Evolutionary conservation across 2,329 filamentous ascomycete genomes (phyloP).

Genomic region (Epichloe gansuensis): DNA sequence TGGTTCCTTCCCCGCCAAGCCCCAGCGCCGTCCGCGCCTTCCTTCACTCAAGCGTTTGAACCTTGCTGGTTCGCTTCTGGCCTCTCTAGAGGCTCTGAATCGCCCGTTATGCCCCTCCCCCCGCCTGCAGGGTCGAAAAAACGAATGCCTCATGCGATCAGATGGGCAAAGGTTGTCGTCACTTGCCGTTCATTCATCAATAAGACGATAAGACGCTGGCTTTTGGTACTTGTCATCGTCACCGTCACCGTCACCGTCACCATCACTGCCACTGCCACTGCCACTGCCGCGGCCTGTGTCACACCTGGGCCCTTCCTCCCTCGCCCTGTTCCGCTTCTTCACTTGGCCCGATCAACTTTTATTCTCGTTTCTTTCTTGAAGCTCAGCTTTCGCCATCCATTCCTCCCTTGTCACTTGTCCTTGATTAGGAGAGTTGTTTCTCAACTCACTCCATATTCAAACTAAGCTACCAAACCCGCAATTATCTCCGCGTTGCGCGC

Average conservation of each 20-base stretch:
- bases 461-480: background rate
- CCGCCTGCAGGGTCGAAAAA: conserved; percentile 2
- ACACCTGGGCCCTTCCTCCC: background rate
- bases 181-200: background rate
- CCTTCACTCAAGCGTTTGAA: background rate
- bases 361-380: background rate
- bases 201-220: background rate
- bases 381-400: background rate
- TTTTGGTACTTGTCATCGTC: background rate
- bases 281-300: background rate
- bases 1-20: background rate
- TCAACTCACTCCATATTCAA: background rate
- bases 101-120: background rate
- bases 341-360: background rate
- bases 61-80: background rate
- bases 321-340: background rate
- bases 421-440: background rate
- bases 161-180: background rate
- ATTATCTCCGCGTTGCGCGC: background rate
- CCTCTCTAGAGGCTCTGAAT: background rate
- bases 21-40: background rate
- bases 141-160: conserved; percentile 8
- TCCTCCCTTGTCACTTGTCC: background rate
- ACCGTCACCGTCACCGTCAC: background rate
- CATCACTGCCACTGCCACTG: background rate